Conservation (phyloP, 163 green algal genomes). For the Prototheca stagnorum region DNA sequence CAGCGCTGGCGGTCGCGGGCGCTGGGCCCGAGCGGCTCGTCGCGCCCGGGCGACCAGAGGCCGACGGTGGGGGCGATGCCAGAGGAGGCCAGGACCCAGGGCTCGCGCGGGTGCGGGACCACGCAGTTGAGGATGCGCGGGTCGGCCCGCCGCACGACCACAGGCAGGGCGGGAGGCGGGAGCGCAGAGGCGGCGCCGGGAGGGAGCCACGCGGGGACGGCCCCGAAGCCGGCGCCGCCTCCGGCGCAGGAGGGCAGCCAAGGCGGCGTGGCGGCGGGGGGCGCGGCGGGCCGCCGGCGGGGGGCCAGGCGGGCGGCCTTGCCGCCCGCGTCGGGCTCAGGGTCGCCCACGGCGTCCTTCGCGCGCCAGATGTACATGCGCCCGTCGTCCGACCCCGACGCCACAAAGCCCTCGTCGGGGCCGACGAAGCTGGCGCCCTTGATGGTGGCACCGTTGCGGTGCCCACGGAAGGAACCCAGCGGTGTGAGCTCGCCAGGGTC, state of each 20-base stretch:
- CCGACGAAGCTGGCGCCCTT: conserved; percentile 44
- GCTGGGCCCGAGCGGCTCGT: too few species aligned
- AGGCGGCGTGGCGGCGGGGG: too few species aligned
- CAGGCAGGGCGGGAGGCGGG: too few species aligned
- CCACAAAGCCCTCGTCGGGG: conserved; percentile 44
- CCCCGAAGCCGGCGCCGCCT: too few species aligned
- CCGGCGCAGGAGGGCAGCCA: not conserved
- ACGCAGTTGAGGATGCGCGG: conserved; percentile 50
- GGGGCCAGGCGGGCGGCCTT: not conserved
- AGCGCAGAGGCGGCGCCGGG: too few species aligned
- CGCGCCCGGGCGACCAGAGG: too few species aligned
- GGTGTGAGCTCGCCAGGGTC: too few species aligned
- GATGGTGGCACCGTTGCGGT: conserved; percentile 28
- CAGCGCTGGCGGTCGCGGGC: too few species aligned
- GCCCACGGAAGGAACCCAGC: too few species aligned
- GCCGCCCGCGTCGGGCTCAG: not conserved
- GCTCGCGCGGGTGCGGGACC: conserved; percentile 45
- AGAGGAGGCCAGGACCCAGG: conserved; percentile 42
- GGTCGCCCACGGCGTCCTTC: not conserved
- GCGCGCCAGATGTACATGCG: conserved; percentile 51
- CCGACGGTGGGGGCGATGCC: conserved; percentile 15
- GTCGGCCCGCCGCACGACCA: conserved; percentile 25
- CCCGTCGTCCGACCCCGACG: conserved; percentile 50
- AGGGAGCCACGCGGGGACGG: too few species aligned
- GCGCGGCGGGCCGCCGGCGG: not conserved